phyloP scores from a whole-genome alignment of 305 asterid genomes.

The Solanum hybrid region DNA sequence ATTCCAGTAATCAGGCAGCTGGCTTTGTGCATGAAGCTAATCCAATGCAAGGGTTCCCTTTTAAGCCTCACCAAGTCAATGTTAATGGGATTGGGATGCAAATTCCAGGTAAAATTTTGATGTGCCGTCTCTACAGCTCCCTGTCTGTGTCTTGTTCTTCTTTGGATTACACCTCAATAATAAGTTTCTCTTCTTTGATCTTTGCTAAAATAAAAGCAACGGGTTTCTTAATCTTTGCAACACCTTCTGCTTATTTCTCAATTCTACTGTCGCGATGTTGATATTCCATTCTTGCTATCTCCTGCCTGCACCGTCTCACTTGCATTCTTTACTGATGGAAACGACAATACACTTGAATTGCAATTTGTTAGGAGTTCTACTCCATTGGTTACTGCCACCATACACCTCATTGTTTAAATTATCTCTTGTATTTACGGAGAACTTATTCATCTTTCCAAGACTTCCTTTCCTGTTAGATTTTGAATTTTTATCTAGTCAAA shows the following conservation, averaged over 20 bases:
- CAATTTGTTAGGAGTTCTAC: not conserved
- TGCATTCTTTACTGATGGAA: not conserved
- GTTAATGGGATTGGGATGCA: constrained; percentile 45
- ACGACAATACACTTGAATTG: not conserved
- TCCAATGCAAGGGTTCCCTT: constrained; percentile 57
- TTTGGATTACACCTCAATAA: not conserved
- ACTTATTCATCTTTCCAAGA: not conserved
- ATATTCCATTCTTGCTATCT: not conserved
- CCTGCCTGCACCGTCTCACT: not conserved
- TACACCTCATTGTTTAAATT: not conserved
- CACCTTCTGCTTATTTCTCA: not conserved
- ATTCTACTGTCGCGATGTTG: not conserved
- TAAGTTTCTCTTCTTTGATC: not conserved
- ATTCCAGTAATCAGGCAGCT: constrained; percentile 46
- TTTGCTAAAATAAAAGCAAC: not conserved
- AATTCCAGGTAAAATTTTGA: constrained; percentile 44
- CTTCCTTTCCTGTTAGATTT: not conserved
- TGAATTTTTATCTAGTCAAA: not conserved
- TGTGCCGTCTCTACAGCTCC: not conserved
- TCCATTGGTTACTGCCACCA: not conserved
- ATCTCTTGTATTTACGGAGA: not conserved
- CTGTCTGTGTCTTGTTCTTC: not conserved
- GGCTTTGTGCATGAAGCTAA: constrained; percentile 48
- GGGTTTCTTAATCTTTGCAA: not conserved
- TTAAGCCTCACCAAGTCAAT: constrained; percentile 45